Base-by-base conservation (phyloP, 805 yeast genomes). In the Babjeviella inositovora region DNA sequence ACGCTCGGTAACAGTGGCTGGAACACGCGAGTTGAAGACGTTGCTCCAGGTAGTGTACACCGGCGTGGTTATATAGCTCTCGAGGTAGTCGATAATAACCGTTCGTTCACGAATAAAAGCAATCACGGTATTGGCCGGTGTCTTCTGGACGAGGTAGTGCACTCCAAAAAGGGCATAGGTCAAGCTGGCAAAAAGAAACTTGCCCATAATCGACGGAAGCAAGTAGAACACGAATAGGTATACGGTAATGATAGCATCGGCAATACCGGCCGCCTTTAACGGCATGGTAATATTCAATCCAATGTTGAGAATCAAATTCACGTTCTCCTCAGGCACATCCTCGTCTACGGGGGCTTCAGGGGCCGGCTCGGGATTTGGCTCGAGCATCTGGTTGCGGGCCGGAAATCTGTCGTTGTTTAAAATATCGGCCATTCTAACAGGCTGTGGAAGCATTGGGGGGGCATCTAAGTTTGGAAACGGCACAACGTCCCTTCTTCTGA, bases 161-260 rank as follows among this genome's bases (percentile, higher is more conserved):
- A 7, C 34, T 13, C 48, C 46, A 25, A 23, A 27, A n/a, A 26
- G 7, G 5, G 37, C 6, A 23, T 6, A 17, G 23, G 25, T 30
- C 27, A 8, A 34, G 23, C 23, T 39, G 36, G 15, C 28, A 34
- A 6, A 25, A 19, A 49, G 26, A 11, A 32, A 19, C 27, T 32
- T 35, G 7, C 74, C 75, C 4, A 61, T 21, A 20, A 55, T 33
- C 5, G 63, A 57, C 7, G 76, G 74, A 3, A 63, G 29, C 10
- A 59, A 43, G 32, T 64, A 68, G 1, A 62, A 45, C 8, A 51
- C 20, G 15, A 57, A 43, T 18, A 64, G 35, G 27, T 57, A 59
- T 3, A 46, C 34, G 2, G 53, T 38, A 3, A 46, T 28, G 13
- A 44, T 25, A 2, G 35, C 32, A 14, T 47, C 37, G 10, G 45